Base-by-base conservation (phyloP, 768 basidiomycete species). In the Boletus vinaceobasis region DNA sequence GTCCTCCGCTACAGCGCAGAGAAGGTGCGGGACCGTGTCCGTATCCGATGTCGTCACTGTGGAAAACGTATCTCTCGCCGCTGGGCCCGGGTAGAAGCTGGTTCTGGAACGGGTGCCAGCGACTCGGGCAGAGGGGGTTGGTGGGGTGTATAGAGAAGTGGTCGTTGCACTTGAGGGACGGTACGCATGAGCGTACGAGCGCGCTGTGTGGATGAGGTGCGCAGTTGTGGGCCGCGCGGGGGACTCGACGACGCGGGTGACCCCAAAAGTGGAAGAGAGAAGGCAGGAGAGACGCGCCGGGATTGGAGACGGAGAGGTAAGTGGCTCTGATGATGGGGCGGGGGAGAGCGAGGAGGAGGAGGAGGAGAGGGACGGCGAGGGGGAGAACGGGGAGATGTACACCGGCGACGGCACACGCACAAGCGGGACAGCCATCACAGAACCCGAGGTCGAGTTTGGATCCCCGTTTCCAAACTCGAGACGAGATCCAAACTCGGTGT, bases 1-100 rank as follows among this genome's bases (percentile, higher is more conserved):
- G 13, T n/a, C 37, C 27, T 55, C 59, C 27, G 17, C 38, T 5
- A 46, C 21, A 7, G 55, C 57, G 26, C 43, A 49, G 7, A 46
- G 38, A 2, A 61, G 43, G 32, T 57, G 55, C 0, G 53, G 53
- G 5, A 54, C 44, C 1, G 44, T 64, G 40, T 63, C 56, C 0
- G 64, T 50, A 40, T 65, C 64, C 32, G 64, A 29, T 23, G 64
- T 65, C 17, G 64, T 56, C 46, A 63, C 48, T 6, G 65, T 65
- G 10, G 64, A 64, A 32, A 66, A 35, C 1, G 61, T 64, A 36
- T 65, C 65, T 54, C 65, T 42, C n/a, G 35, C 15, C 3, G 42
- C 42, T 15, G 36, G 14, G 7, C 33, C 39, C 5, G 45, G 48
- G 32, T 61, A 66, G 19, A 61, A 53, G 19, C 50, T 45, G 1